Evolutionary conservation across 176 grass and related monocot genomes (phyloP), one percentile per base, ranked within the genome.

Genomic region (Melocanna baccifera): DNA sequence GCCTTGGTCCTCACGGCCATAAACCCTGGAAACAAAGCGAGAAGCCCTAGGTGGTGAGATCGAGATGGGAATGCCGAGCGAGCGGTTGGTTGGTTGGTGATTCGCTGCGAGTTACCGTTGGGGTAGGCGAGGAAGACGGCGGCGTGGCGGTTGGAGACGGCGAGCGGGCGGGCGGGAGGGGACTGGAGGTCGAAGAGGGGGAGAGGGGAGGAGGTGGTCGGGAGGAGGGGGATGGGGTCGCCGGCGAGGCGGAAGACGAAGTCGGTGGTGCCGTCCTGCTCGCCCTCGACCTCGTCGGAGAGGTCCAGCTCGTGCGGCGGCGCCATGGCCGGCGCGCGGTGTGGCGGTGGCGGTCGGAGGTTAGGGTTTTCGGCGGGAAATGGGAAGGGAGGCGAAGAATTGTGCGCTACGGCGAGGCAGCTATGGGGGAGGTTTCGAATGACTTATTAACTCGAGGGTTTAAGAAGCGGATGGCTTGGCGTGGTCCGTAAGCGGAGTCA

Each of bases 241-340:
- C 96, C 96, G 69, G 89, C 87, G 69, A 90, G 91, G 79, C 91
- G 89, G 87, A 95, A 98, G 26, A 95, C 86, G 83, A 90, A 95
- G 85, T 98, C 96, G 42, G 75, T 46, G 67, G 93, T 90, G 77
- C 77, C 83, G 61, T 69, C 87, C 23, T 81, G 87, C 46, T 92
- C 91, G 72, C 89, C 93, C 70, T 95, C 96, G 34, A 93, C 85
- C 82, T 95, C 96, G 36, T 95, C 87, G 65, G 81, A 88, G 83
- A 87, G 86, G 52, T 89, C 84, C 20, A 94, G 76, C 71, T 86
- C 48, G 10, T 56, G 68, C 12, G 86, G 83, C 80, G 86, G 69
- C 89, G 85, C 74, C 92, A 91, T 93, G 64, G 71, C 36, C 52
- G 7, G 28, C 26, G 55, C 34, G 26, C 22, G 51, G 43, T 51